These are phyloP conservation scores for Penicillium manginii DNA, from an alignment of 495 filamentous ascomycete species.

Conservation along the genomic window DNA sequence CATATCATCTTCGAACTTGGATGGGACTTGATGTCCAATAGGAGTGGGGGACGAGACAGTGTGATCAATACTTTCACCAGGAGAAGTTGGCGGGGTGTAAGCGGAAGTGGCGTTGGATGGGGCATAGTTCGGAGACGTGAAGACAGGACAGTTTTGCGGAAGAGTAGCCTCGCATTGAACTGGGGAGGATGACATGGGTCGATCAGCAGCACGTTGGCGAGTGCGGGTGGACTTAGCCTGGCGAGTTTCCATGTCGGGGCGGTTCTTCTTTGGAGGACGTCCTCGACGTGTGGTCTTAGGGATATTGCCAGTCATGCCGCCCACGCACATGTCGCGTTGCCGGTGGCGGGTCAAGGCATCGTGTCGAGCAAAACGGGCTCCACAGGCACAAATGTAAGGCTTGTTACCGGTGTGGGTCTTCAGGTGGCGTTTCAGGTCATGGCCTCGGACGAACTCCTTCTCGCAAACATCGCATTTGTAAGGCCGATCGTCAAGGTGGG, in stretches of 20 bases:
- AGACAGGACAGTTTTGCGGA: slow-evolving; percentile 38
- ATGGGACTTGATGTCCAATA: slow-evolving; percentile 45
- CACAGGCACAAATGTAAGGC: slow-evolving; percentile 88
- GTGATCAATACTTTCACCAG: slow-evolving; percentile 45
- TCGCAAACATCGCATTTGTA: slow-evolving; percentile 86
- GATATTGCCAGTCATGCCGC: slow-evolving; percentile 82
- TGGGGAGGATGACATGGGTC: slow-evolving; percentile 38
- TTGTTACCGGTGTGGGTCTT: slow-evolving; percentile 96
- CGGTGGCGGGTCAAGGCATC: slow-evolving; percentile 93
- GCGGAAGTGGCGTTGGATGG: slow-evolving; percentile 47
- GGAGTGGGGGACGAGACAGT: slow-evolving; percentile 46
- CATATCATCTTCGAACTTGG: slow-evolving; percentile 47
- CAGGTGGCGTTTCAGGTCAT: slow-evolving; percentile 94
- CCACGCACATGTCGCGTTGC: slow-evolving; percentile 92
- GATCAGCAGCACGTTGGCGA: slow-evolving; percentile 50
- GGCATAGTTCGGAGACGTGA: slow-evolving; percentile 46
- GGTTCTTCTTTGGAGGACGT: slow-evolving; percentile 62
- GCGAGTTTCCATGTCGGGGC: slow-evolving; percentile 67
- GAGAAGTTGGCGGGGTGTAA: slow-evolving; percentile 54
- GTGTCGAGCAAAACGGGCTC: slow-evolving; percentile 87
- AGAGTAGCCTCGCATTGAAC: slow-evolving; percentile 5
- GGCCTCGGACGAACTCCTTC: slow-evolving; percentile 94
- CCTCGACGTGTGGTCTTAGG: slow-evolving; percentile 71
- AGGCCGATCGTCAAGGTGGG: slow-evolving; percentile 92
- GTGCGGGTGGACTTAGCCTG: slow-evolving; percentile 62